Percentiles rank a stretch among this genome's conserved stretches.
Evolutionary conservation across 495 filamentous ascomycete species (phyloP).

Genomic region (Penicillium tannophilum): DNA sequence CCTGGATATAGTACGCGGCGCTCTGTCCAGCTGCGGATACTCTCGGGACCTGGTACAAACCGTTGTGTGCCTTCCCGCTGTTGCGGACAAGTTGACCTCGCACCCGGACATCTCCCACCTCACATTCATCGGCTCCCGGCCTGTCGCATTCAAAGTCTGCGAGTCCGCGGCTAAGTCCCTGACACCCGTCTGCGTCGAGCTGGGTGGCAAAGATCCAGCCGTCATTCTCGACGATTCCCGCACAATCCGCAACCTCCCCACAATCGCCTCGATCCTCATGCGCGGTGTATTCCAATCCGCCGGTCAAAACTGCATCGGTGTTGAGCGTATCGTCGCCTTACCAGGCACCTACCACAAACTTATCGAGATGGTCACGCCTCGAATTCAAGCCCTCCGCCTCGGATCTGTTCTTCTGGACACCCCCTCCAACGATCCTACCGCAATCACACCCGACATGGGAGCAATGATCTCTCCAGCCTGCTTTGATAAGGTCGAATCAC

Average conservation of each 20-base stretch:
- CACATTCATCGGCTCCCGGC: constrained; percentile 95
- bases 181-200: constrained; percentile 82
- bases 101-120: constrained; percentile 84
- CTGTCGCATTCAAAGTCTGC: constrained; percentile 86
- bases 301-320: constrained; percentile 98
- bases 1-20: constrained; percentile 71
- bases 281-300: constrained; percentile 92
- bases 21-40: constrained; percentile 81
- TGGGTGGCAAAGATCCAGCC: constrained; percentile 95
- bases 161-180: constrained; percentile 80
- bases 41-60: constrained; percentile 81
- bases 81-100: constrained; percentile 79
- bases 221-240: constrained; percentile 79
- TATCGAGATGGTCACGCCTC: constrained; percentile 66
- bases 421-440: constrained; percentile 30
- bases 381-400: constrained; percentile 70
- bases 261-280: constrained; percentile 79
- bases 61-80: constrained; percentile 82
- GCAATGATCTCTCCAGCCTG: constrained; percentile 80
- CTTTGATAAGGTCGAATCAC: constrained; percentile 68
- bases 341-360: constrained; percentile 73
- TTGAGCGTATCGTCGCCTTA: constrained; percentile 86
- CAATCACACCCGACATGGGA: constrained; percentile 69
- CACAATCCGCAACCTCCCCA: constrained; percentile 59
- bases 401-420: constrained; percentile 62